phyloP scores from a whole-genome alignment of 257 asterid genomes.

The Fraxinus cuspidata region DNA sequence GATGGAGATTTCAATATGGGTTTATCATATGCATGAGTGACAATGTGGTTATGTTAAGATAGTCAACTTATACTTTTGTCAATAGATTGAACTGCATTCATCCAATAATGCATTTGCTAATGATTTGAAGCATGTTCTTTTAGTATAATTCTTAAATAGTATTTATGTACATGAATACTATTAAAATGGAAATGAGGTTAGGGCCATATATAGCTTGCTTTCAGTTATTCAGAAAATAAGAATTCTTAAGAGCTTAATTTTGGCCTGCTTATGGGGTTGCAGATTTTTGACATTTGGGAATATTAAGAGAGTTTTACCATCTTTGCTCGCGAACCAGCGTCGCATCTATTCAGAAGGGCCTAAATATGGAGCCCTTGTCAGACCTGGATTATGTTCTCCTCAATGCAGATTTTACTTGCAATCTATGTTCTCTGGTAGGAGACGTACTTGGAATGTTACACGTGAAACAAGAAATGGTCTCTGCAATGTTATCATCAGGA shows the following conservation, averaged over 20 bases:
- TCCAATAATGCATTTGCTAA: background rate
- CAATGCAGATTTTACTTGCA: conserved; percentile 45
- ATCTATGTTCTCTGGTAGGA: conserved; percentile 35
- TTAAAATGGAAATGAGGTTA: background rate
- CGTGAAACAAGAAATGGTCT: conserved; percentile 35
- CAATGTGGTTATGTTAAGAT: background rate
- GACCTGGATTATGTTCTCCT: conserved; percentile 38
- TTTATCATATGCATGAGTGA: background rate
- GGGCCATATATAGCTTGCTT: background rate
- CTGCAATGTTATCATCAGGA: conserved; percentile 30
- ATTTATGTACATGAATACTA: background rate
- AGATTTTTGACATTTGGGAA: conserved; percentile 55
- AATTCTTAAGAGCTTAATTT: conserved; percentile 19
- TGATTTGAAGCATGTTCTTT: background rate
- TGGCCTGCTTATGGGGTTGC: conserved; percentile 33
- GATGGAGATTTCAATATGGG: background rate
- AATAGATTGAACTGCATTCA: background rate
- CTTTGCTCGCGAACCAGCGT: conserved; percentile 24
- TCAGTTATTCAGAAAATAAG: background rate
- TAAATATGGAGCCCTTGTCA: conserved; percentile 36
- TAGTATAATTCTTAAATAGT: background rate
- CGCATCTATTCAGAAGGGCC: conserved; percentile 27
- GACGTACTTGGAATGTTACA: conserved; percentile 37
- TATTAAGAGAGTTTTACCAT: conserved; percentile 40
- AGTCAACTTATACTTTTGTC: background rate